A percentile compares a stretch with the other conserved stretches of the same genome.
Evolutionary conservation across 805 yeast genomes (phyloP).

Genomic region (Brettanomyces sp.): DNA sequence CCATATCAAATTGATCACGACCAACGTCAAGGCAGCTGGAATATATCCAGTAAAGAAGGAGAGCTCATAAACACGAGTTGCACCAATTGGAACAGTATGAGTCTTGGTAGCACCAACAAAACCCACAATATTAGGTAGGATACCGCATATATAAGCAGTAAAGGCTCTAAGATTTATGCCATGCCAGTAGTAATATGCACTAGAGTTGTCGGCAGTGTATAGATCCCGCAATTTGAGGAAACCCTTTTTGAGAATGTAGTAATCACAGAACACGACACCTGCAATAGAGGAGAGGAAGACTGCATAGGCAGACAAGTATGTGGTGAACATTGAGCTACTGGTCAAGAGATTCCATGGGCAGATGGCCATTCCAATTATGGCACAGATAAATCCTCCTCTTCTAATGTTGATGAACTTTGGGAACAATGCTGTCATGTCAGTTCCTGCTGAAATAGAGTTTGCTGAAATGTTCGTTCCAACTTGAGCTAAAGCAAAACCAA

Average conservation of each 20-base stretch:
- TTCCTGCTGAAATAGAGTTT: conserved; percentile 63
- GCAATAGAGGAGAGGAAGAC: conserved; percentile 79
- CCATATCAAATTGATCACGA: conserved; percentile 38
- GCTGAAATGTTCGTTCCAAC: conserved; percentile 71
- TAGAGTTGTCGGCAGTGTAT: conserved; percentile 37
- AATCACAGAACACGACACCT: conserved; percentile 65
- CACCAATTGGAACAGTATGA: conserved; percentile 66
- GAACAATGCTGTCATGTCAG: conserved; percentile 58
- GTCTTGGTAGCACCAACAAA: conserved; percentile 76
- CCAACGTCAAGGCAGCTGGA: conserved; percentile 46
- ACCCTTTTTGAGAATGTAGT: conserved; percentile 67
- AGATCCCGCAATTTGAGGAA: conserved; percentile 53
- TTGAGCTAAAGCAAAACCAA: conserved; percentile 67
- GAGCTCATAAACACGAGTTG: conserved; percentile 60
- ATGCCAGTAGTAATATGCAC: conserved; percentile 49
- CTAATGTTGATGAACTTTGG: conserved; percentile 64
- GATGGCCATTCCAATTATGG: conserved; percentile 56
- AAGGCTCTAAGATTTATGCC: conserved; percentile 84
- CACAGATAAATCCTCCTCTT: conserved; percentile 76
- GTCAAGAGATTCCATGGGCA: conserved; percentile 80
- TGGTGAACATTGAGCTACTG: conserved; percentile 64
- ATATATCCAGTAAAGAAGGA: conserved; percentile 73
- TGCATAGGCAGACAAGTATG: conserved; percentile 72
- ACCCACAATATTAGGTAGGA: conserved; percentile 78
- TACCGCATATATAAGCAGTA: conserved; percentile 71